These are phyloP conservation scores for Trichoderma semiorbis DNA, from an alignment of 2,329 filamentous ascomycete genomes.

Conservation along the genomic window DNA sequence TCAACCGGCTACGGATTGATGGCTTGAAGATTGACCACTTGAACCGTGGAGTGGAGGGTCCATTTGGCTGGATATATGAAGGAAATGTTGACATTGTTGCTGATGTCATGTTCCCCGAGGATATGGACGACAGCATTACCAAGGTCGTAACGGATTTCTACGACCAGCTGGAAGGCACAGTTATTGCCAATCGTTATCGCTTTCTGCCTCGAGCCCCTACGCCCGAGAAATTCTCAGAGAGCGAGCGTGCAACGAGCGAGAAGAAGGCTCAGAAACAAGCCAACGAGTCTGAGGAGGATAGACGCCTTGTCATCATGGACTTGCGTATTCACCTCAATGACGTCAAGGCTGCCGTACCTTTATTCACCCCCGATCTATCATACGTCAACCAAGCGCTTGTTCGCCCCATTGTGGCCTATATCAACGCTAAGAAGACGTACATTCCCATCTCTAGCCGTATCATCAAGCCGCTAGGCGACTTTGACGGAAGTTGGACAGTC, in stretches of 20 bases:
- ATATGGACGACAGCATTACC: conserved; percentile 80
- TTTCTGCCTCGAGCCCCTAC: conserved; percentile 48
- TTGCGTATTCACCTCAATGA: conserved; percentile 93
- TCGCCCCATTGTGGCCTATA: conserved; percentile 94
- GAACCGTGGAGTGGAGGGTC: conserved; percentile 87
- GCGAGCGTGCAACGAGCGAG: conserved; percentile 21
- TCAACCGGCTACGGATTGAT: conserved; percentile 87
- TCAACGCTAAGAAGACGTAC: conserved; percentile 91
- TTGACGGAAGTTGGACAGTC: conserved; percentile 92
- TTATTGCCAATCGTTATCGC: conserved; percentile 70
- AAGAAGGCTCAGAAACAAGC: conserved; percentile 16
- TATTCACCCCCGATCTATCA: conserved; percentile 87
- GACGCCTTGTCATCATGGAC: conserved; percentile 87
- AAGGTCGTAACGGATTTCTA: conserved; percentile 98
- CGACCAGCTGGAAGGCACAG: conserved; percentile 89
- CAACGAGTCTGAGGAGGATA: conserved; percentile 51
- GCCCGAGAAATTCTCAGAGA: conserved; percentile 33
- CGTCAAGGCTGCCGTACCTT: conserved; percentile 84
- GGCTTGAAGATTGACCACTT: conserved; percentile 93
- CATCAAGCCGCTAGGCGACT: conserved; percentile 83
- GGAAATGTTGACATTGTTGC: conserved; percentile 95
- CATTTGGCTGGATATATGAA: conserved; percentile 97
- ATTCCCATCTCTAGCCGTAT: conserved; percentile 94
- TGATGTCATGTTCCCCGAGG: conserved; percentile 89
- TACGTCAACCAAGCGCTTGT: conserved; percentile 96